These are phyloP conservation scores for Fusarium sp. DNA, from an alignment of 2,329 filamentous ascomycete genomes.

Conservation along the genomic window DNA sequence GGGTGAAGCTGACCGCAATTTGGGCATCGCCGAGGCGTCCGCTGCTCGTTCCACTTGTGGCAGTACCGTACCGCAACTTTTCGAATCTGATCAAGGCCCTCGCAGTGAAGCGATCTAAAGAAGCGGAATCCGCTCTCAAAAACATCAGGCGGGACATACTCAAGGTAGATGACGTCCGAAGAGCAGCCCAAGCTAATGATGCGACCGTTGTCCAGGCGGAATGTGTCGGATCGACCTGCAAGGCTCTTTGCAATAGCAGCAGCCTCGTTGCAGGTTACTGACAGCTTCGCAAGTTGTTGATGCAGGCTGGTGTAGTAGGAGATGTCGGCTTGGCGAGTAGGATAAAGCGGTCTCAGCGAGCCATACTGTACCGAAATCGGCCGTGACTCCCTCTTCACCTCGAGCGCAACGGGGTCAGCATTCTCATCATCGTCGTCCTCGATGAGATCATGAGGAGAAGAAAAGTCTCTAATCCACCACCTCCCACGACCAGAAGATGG, in stretches of 20 bases:
- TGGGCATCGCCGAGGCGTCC: slow-evolving; percentile 43
- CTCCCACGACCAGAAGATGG: slow-evolving; percentile 23
- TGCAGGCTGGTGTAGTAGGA: slow-evolving; percentile 49
- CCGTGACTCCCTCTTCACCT: slow-evolving; percentile 40
- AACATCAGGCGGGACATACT: slow-evolving; percentile 48
- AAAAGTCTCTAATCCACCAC: slow-evolving; percentile 38
- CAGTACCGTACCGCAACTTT: slow-evolving; percentile 58
- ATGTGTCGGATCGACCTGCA: slow-evolving; percentile 29
- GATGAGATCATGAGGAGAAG: background rate
- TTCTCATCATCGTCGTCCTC: slow-evolving; percentile 34
- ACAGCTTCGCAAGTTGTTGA: slow-evolving; percentile 44
- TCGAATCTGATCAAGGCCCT: slow-evolving; percentile 49
- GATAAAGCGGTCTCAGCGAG: slow-evolving; percentile 43
- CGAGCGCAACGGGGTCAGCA: slow-evolving; percentile 37
- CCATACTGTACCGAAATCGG: slow-evolving; percentile 29
- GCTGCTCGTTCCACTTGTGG: slow-evolving; percentile 54
- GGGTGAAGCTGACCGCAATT: slow-evolving; percentile 51
- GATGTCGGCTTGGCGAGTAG: slow-evolving; percentile 47
- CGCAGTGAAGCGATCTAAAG: slow-evolving; percentile 42
- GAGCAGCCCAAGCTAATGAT: slow-evolving; percentile 47
- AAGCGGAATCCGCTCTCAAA: slow-evolving; percentile 46
- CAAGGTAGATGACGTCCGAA: slow-evolving; percentile 50
- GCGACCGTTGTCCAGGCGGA: slow-evolving; percentile 44
- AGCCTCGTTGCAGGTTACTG: slow-evolving; percentile 46
- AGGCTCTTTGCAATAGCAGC: slow-evolving; percentile 36